These are phyloP conservation scores for Tylopilus felleus DNA, from an alignment of 768 basidiomycete genomes.

Conservation along the genomic window DNA sequence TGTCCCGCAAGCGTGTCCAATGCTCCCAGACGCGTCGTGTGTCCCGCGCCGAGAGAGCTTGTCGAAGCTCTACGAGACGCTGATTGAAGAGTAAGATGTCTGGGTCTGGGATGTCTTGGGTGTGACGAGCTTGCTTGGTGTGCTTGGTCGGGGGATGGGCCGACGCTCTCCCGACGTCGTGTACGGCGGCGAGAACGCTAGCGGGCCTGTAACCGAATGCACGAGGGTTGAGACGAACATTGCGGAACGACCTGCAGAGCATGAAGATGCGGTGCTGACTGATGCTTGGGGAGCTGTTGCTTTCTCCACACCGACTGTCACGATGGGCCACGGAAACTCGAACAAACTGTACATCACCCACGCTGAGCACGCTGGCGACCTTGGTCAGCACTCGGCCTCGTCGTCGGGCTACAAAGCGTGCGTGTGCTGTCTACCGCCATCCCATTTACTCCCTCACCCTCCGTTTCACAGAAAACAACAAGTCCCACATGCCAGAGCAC, in stretches of 20 bases:
- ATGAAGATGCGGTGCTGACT: constrained; percentile 13
- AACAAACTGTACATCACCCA: constrained; percentile 88
- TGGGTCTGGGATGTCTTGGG: constrained; percentile 22
- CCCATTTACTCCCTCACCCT: constrained; percentile 5
- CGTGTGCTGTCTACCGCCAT: constrained; percentile 24
- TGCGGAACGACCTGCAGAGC: constrained; percentile 26
- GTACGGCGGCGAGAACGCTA: constrained; percentile 10
- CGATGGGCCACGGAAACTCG: constrained; percentile 84
- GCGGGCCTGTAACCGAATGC: constrained; percentile 23
- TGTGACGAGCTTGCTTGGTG: constrained; percentile 1
- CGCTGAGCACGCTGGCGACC: constrained; percentile 76
- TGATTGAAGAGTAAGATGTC: constrained; percentile 36
- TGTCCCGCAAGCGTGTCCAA: constrained; percentile 44
- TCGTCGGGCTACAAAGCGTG: constrained; percentile 72
- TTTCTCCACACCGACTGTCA: not conserved
- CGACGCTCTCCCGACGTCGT: constrained; percentile 2
- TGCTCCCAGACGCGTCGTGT: constrained; percentile 25
- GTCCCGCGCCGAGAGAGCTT: constrained; percentile 37
- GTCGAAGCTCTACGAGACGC: constrained; percentile 36
- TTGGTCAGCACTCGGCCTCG: constrained; percentile 80
- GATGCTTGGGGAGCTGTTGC: constrained; percentile 1
- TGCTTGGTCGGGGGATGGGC: constrained; percentile 6
- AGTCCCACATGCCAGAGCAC: constrained; percentile 58
- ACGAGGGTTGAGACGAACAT: constrained; percentile 33
- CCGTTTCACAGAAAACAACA: constrained; percentile 54